A percentile compares a stretch with the other conserved stretches of the same genome.
Evolutionary conservation across 2,329 filamentous ascomycete species (phyloP).

Genomic region (Fonsecaea pedrosoi): DNA sequence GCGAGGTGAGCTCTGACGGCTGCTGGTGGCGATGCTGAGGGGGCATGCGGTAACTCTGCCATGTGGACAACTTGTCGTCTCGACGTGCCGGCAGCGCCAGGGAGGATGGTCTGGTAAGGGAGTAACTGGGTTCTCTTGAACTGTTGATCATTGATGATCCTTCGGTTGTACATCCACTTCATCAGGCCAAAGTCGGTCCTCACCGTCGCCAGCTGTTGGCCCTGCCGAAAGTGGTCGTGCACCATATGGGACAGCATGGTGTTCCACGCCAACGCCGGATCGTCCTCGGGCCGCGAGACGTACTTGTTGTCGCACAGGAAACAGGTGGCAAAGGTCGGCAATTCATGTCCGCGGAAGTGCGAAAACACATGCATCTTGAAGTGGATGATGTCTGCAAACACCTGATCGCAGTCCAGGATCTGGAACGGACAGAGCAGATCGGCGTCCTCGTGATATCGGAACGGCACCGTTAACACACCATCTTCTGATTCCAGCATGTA

Average conservation of each 20-base stretch:
- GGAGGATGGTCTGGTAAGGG: conserved; percentile 43
- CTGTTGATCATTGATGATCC: conserved; percentile 52
- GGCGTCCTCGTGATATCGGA: conserved; percentile 36
- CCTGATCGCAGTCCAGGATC: conserved; percentile 51
- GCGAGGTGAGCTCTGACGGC: conserved; percentile 30
- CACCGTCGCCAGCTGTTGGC: conserved; percentile 50
- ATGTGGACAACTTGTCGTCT: conserved; percentile 21
- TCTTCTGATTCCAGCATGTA: conserved; percentile 38
- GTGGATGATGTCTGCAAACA: conserved; percentile 47
- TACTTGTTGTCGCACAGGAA: conserved; percentile 49
- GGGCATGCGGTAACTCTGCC: conserved; percentile 29
- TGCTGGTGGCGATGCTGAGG: conserved; percentile 30
- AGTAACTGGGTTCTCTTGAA: conserved; percentile 53
- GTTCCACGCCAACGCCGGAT: conserved; percentile 48
- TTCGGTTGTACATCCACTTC: conserved; percentile 52
- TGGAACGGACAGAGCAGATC: conserved; percentile 52
- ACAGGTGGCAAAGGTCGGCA: conserved; percentile 51
- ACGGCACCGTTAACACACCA: conserved; percentile 37
- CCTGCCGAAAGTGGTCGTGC: conserved; percentile 48
- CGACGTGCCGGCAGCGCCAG: conserved; percentile 19
- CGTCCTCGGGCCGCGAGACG: conserved; percentile 34
- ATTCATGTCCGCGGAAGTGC: conserved; percentile 51
- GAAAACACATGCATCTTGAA: conserved; percentile 55
- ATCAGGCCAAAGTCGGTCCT: conserved; percentile 54
- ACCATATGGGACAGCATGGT: conserved; percentile 53